Base-by-base conservation (phyloP, 805 yeast genomes). In the Limtongia smithiae region DNA sequence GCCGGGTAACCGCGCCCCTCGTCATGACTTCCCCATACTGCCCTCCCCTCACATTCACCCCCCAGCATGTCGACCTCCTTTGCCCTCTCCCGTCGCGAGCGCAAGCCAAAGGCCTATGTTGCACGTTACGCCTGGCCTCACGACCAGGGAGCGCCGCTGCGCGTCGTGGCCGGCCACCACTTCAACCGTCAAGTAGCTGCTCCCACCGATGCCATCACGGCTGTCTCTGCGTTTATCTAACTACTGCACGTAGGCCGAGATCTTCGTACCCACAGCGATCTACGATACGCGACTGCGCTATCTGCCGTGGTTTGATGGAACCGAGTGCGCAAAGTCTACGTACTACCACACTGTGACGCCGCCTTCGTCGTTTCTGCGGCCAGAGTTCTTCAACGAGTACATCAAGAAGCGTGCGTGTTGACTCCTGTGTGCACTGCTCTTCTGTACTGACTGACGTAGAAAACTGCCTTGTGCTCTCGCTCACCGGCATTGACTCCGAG, bases 41-140 rank as follows among this genome's bases (percentile, higher is more conserved):
- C n/a, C n/a, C n/a, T n/a, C n/a, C n/a, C n/a, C n/a, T n/a, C n/a
- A n/a, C n/a, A n/a, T n/a, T n/a, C n/a, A n/a, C n/a, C n/a, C n/a
- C n/a, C n/a, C n/a, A n/a, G n/a, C n/a, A 54, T 54, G 58, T 54
- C 58, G 30, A 54, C 58, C 6, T 54, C 58, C 3, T 54, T 54
- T 28, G 15, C 48, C 2, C 37, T 54, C 5, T 33, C 46, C 18
- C 46, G 36, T 17, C 35, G 31, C 18, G 48, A 43, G 40, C 21
- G 50, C 12, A n/a, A 24, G 28, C n/a, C 55, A 20, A 54, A 54
- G 17, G 58, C 44, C 3, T 54, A 50, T 31, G 57, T 45, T 9
- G 44, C 51, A 9, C 49, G 46, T 25, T 20, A 15, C 18, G 35
- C 24, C 7, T n/a, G 11, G 14, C 9, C 41, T 6, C n/a, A n/a